Percentiles rank a stretch among this genome's conserved stretches.
Conservation (phyloP, 345 rosid genomes). For the Eutrema heterophyllum region DNA sequence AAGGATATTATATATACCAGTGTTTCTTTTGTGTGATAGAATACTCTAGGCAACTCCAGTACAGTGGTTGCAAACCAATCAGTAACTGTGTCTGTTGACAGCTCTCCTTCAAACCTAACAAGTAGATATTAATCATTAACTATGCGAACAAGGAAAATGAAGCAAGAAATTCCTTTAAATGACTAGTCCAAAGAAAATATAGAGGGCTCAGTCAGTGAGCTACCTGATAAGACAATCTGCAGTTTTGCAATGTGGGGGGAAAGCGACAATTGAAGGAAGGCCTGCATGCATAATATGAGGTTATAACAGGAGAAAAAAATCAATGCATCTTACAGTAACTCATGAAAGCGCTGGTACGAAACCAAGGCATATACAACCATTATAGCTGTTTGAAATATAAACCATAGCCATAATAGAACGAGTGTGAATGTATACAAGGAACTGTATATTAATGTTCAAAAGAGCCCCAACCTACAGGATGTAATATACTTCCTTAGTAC, state of each 20-base stretch:
- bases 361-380: background rate
- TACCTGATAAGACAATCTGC: conserved; percentile 68
- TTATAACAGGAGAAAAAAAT: conserved; percentile 26
- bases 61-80: conserved; percentile 80
- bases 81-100: conserved; percentile 64
- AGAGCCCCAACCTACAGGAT: background rate
- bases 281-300: conserved; percentile 42
- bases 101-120: conserved; percentile 70
- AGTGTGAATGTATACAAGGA: background rate
- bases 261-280: conserved; percentile 71
- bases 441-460: background rate
- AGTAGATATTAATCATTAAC: background rate
- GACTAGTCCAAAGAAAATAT: background rate
- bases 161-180: background rate
- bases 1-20: conserved; percentile 43
- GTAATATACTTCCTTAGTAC: background rate
- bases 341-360: background rate
- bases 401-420: background rate
- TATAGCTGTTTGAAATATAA: background rate
- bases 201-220: conserved; percentile 20
- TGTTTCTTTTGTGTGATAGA: conserved; percentile 76
- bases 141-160: background rate
- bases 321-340: background rate
- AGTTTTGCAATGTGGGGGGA: conserved; percentile 68
- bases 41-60: conserved; percentile 78